Conservation (phyloP, 805 yeast genomes). For the Blastobotrys muscicola region DNA sequence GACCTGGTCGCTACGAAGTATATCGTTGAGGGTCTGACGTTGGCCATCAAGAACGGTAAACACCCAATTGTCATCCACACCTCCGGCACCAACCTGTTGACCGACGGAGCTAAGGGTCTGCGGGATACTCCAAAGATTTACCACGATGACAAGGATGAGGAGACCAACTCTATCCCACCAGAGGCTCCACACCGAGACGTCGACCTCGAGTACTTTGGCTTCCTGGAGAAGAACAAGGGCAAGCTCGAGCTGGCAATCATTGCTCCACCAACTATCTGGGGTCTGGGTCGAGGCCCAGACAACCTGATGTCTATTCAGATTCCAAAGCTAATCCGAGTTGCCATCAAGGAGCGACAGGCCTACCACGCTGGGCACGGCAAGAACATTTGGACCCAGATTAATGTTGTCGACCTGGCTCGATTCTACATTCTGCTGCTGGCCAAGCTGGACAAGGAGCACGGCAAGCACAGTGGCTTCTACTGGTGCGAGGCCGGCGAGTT, state of each 20-base stretch:
- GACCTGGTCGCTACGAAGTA: conserved; percentile 6
- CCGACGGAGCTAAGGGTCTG: conserved; percentile 9
- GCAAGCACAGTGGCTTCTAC: conserved; percentile 11
- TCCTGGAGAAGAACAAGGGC: conserved; percentile 3
- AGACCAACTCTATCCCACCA: conserved; percentile 10
- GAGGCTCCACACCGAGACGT: conserved; percentile 14
- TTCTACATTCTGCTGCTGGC: conserved; percentile 6
- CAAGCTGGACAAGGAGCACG: conserved; percentile 6
- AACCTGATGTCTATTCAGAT: conserved; percentile 9
- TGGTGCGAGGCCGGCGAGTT: conserved; percentile 11
- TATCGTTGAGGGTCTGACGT: conserved; percentile 7
- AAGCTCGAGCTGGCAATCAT: conserved; percentile 9
- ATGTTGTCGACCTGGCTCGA: conserved; percentile 13
- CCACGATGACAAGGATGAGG: conserved; percentile 9
- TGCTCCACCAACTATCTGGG: conserved; percentile 18
- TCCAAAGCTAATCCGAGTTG: conserved; percentile 7
- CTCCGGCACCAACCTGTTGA: conserved; percentile 12
- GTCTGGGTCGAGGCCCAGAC: conserved; percentile 15
- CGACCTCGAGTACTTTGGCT: conserved; percentile 7
- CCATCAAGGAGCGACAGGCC: conserved; percentile 9
- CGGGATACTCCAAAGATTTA: conserved; percentile 3
- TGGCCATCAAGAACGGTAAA: conserved; percentile 6
- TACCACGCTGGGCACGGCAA: conserved; percentile 10
- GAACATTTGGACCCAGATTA: conserved; percentile 12
- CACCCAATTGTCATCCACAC: conserved; percentile 12